Conservation (phyloP, 164 flowering plant genomes). For the Nymphaea colorata region DNA sequence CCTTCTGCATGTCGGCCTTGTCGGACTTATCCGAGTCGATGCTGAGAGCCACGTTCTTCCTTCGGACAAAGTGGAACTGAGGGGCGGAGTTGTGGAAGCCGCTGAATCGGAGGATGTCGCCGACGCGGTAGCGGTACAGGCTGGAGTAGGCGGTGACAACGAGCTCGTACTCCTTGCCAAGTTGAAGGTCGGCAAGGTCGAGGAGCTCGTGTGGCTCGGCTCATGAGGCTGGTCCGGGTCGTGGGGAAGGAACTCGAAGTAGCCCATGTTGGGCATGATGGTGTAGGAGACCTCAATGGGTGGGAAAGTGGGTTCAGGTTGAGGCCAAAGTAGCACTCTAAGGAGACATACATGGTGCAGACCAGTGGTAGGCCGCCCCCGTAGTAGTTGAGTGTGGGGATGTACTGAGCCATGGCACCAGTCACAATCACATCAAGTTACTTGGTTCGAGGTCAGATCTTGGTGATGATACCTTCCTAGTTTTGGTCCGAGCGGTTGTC, state of each 20-base stretch:
- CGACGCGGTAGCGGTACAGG: slow-evolving; percentile 10
- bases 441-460: slow-evolving; percentile 36
- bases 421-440: slow-evolving; percentile 32
- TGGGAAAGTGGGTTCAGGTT: slow-evolving; percentile 28
- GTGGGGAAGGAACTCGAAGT: slow-evolving; percentile 31
- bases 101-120: slow-evolving; percentile 15
- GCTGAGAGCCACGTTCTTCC: slow-evolving; percentile 30
- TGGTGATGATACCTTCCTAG: slow-evolving; percentile 27
- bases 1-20: slow-evolving; percentile 31
- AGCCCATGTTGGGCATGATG: slow-evolving; percentile 40
- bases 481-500: slow-evolving; percentile 17
- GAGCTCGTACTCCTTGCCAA: slow-evolving; percentile 32
- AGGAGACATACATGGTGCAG: slow-evolving; percentile 39
- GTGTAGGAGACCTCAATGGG: slow-evolving; percentile 38
- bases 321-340: slow-evolving; percentile 35
- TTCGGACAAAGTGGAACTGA: slow-evolving; percentile 29
- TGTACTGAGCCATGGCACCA: slow-evolving; percentile 35
- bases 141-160: slow-evolving; percentile 57
- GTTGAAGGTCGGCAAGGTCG: slow-evolving; percentile 24
- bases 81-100: slow-evolving; percentile 35
- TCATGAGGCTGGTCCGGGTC: slow-evolving; percentile 2
- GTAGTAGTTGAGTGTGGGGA: slow-evolving; percentile 31
- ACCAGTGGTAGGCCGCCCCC: slow-evolving; percentile 26
- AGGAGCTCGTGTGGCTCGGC: slow-evolving; percentile 9
- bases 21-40: slow-evolving; percentile 38